Percentiles rank a stretch among this genome's conserved stretches.
Conservation (phyloP, 2,329 filamentous ascomycete genomes). For the Gremmenia infestans region DNA sequence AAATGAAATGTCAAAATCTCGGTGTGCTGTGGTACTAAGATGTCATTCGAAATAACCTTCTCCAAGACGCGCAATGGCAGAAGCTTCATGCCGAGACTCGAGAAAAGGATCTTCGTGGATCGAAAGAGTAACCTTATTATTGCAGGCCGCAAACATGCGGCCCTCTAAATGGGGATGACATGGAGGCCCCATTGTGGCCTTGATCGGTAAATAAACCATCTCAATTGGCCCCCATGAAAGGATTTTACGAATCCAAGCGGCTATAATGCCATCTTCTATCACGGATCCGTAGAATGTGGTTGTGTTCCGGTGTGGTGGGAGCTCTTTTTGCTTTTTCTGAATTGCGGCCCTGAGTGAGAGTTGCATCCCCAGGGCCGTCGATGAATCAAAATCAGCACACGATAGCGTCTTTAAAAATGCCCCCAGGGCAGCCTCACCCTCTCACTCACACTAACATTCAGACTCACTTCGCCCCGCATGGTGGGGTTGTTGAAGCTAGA, state of each 20-base stretch:
- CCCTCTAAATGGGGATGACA: neutral
- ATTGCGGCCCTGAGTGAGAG: neutral
- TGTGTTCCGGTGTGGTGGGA: neutral
- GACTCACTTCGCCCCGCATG: neutral
- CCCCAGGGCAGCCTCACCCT: constrained; percentile 10
- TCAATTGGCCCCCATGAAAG: neutral
- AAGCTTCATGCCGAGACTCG: neutral
- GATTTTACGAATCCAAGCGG: neutral
- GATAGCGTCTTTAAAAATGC: neutral
- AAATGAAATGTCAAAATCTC: neutral
- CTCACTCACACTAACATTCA: neutral
- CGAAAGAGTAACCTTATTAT: neutral
- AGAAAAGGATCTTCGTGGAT: neutral
- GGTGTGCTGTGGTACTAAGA: neutral
- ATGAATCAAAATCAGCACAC: neutral
- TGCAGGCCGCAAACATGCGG: neutral
- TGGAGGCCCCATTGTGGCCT: neutral
- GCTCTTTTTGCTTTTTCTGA: neutral
- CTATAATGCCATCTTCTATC: neutral
- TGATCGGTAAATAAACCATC: neutral
- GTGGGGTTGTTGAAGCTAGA: neutral
- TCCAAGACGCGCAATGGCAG: neutral
- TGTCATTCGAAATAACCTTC: neutral
- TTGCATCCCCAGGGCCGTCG: neutral
- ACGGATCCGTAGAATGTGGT: neutral